A percentile compares a stretch with the other conserved stretches of the same genome.
These are phyloP conservation scores for Blastobotrys raffinosifermentans DNA, from an alignment of 1,139 yeast genomes.

Conservation along the genomic window DNA sequence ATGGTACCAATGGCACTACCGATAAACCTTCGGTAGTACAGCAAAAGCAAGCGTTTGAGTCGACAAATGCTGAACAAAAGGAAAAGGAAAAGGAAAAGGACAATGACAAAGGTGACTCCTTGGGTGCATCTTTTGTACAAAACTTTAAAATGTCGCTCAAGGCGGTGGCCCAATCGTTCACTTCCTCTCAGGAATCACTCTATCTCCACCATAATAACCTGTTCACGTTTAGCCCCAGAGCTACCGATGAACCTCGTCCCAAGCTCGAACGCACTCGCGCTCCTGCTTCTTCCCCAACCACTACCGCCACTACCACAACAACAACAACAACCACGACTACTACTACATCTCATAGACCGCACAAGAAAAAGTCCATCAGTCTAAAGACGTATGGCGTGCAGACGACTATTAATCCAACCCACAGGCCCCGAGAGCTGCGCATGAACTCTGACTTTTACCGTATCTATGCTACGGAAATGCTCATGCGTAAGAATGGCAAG, in stretches of 20 bases:
- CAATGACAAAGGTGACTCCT: no score
- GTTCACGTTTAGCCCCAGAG: constrained; percentile 27
- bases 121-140: constrained; percentile 25
- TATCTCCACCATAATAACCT: constrained; percentile 17
- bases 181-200: constrained; percentile 22
- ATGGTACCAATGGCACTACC: background rate
- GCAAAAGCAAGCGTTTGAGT: constrained; percentile 1
- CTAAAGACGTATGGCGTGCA: constrained; percentile 30
- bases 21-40: background rate
- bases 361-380: constrained; percentile 18
- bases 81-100: constrained; percentile 8
- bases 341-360: constrained; percentile 4
- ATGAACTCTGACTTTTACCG: constrained; percentile 35
- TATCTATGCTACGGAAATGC: constrained; percentile 32
- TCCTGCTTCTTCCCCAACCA: constrained; percentile 4
- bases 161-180: constrained; percentile 27
- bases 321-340: background rate
- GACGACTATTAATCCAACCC: constrained; percentile 27
- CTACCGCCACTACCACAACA: background rate
- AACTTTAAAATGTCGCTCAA: constrained; percentile 25
- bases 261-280: background rate
- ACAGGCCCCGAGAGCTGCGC: constrained; percentile 31
- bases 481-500: constrained; percentile 33
- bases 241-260: constrained; percentile 29
- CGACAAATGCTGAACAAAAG: constrained; percentile 7